Base-by-base conservation (phyloP, 2,329 filamentous ascomycete genomes). In the Venturia pyrina region DNA sequence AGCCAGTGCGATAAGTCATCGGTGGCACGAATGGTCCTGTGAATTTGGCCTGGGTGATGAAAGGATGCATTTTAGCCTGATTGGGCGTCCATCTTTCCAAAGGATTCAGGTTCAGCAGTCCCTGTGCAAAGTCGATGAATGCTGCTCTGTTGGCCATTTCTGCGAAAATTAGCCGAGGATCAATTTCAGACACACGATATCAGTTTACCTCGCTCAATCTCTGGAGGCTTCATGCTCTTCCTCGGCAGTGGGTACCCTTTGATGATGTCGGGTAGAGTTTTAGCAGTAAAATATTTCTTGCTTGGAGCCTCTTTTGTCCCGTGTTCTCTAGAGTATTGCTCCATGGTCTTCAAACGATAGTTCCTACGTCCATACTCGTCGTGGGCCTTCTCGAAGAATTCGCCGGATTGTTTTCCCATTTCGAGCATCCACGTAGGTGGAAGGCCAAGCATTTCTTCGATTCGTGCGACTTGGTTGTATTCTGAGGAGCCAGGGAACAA, bases 391-490 rank as follows among this genome's bases (percentile, higher is more conserved):
- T 99, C 93, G 72, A 96, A 99, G 75, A 99, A 99, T 72, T 98
- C 93, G 57, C 91, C 91, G 0, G 93, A 91, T 76, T 99, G 95
- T 78, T 99, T 99, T 71, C 95, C 95, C 85, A 96, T 96, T 75
- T 99, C 95, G 66, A 99, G 85, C 95, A 99, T 99, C 95, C 95
- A 99, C 69, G 92, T 96, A 46, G 92, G 93, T 1, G 95, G 93
- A 70, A 96, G 88, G 13, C 95, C 95, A 10, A 99, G 85, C 95
- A 99, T 99, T 78, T 99, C 95, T 28, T 95, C 93, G 69, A 99
- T 99, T 64, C 95, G 85, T 37, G 93, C 93, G 21, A 99, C 93
- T 76, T 99, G 95, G 72, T 99, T 99, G 78, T 99, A 99, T 77
- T 99, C 95, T 2, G 95, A 99, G 0, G 93, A 98, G 37, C 95